phyloP scores from a whole-genome alignment of 768 basidiomycete species.

The Royoungia palumana region DNA sequence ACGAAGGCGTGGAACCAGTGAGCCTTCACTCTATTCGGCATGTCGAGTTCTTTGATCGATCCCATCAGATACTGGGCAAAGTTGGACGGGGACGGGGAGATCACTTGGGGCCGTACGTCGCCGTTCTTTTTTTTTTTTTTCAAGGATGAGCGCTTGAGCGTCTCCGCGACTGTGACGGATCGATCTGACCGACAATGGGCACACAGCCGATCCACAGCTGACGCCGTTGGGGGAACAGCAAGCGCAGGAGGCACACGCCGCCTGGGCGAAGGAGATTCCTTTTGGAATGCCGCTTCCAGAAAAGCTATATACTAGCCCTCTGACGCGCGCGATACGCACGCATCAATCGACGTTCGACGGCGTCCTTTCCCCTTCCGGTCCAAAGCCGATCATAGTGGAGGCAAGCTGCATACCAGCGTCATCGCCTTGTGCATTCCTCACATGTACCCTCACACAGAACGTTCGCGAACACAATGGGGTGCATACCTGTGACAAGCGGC shows the following conservation, averaged over 20 bases:
- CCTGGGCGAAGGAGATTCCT: slow-evolving; percentile 13
- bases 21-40: slow-evolving; percentile 13
- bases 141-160: no score
- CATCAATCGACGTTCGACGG: slow-evolving; percentile 50
- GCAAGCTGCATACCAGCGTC: slow-evolving; percentile 27
- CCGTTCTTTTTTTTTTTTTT: neutral
- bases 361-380: slow-evolving; percentile 23
- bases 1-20: slow-evolving; percentile 57
- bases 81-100: slow-evolving; percentile 58
- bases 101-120: slow-evolving; percentile 71
- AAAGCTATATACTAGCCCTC: slow-evolving; percentile 40
- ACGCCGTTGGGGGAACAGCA: slow-evolving; percentile 57
- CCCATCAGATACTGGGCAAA: slow-evolving; percentile 56
- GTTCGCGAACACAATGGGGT: slow-evolving; percentile 62
- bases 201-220: slow-evolving; percentile 44
- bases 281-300: slow-evolving; percentile 19
- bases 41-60: neutral
- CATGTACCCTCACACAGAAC: slow-evolving; percentile 39
- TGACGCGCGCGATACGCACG: slow-evolving; percentile 60
- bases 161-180: no score
- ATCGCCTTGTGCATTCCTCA: neutral
- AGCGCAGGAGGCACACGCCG: slow-evolving; percentile 35
- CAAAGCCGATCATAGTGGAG: slow-evolving; percentile 51
- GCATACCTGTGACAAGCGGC: slow-evolving; percentile 71
- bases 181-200: neutral